Conservation (phyloP, 495 filamentous ascomycete genomes). For the Aspergillus sclerotioniger region DNA sequence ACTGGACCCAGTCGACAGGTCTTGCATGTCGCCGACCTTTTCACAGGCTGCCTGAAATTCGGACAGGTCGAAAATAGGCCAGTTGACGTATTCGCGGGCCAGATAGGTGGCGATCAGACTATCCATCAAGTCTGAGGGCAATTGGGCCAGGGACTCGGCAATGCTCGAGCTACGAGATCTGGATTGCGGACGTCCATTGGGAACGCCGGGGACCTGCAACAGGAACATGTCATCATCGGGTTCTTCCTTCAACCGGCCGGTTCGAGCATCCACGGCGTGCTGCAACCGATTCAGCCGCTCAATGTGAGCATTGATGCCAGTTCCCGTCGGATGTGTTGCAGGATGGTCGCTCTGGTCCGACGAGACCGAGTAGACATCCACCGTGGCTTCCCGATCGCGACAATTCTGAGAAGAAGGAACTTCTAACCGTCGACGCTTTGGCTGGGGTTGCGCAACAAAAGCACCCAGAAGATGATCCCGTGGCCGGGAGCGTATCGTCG, state of each 20-base stretch:
- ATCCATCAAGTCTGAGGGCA: conserved; percentile 13
- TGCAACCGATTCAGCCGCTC: conserved; percentile 11
- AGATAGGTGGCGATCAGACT: conserved; percentile 12
- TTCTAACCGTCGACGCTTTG: background rate
- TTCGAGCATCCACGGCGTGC: conserved; percentile 5
- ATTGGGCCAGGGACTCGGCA: background rate
- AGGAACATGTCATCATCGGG: background rate
- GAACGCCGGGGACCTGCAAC: background rate
- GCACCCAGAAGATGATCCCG: background rate
- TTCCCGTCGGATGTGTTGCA: background rate
- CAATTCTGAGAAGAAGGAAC: no score
- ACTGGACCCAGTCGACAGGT: background rate
- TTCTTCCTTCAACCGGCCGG: conserved; percentile 12
- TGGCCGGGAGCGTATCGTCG: background rate
- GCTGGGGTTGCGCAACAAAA: background rate
- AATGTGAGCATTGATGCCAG: background rate
- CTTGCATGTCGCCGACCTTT: background rate
- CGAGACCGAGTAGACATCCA: conserved; percentile 2
- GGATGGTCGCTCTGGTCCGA: conserved; percentile 14
- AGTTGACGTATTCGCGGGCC: conserved; percentile 12
- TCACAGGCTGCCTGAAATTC: conserved; percentile 13
- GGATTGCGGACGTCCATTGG: background rate
- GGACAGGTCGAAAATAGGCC: conserved; percentile 16
- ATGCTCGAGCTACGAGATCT: background rate
- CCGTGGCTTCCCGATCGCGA: background rate